These are phyloP conservation scores for Paxillus ammoniavirescens DNA, from an alignment of 768 basidiomycete genomes.

Conservation along the genomic window DNA sequence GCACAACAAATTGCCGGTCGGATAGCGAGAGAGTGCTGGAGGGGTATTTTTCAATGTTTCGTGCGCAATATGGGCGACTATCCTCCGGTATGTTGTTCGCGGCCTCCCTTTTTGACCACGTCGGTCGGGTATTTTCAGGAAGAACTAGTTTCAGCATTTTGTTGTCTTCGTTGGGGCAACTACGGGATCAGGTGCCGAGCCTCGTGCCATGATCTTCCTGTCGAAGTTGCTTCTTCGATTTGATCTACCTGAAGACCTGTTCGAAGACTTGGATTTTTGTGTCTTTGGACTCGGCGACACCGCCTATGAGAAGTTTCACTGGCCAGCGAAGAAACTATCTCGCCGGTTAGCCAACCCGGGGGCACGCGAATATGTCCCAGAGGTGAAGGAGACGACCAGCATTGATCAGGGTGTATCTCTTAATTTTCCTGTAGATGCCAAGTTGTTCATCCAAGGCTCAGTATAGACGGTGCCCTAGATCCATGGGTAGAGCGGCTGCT, in stretches of 20 bases:
- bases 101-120: not conserved
- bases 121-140: slow-evolving; percentile 39
- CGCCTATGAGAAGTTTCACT: slow-evolving; percentile 86
- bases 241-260: slow-evolving; percentile 71
- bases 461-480: slow-evolving; percentile 69
- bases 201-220: slow-evolving; percentile 72
- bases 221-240: slow-evolving; percentile 79
- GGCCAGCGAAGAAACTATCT: slow-evolving; percentile 82
- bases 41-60: slow-evolving; percentile 51
- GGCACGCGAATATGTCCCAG: slow-evolving; percentile 61
- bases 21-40: slow-evolving; percentile 68
- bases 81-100: slow-evolving; percentile 22
- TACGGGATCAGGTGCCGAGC: slow-evolving; percentile 79
- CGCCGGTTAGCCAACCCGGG: slow-evolving; percentile 66
- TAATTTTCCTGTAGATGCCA: not conserved
- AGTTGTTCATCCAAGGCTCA: slow-evolving; percentile 27
- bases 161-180: slow-evolving; percentile 82
- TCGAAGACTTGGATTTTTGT: slow-evolving; percentile 75
- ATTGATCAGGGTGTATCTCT: slow-evolving; percentile 65
- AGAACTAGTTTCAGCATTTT: slow-evolving; percentile 61
- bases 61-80: slow-evolving; percentile 33
- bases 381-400: slow-evolving; percentile 87
- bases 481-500: slow-evolving; percentile 64
- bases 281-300: slow-evolving; percentile 88
- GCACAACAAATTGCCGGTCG: slow-evolving; percentile 79